Base-by-base conservation (phyloP, 768 basidiomycete genomes). In the Omphalotus guepiniiformis region DNA sequence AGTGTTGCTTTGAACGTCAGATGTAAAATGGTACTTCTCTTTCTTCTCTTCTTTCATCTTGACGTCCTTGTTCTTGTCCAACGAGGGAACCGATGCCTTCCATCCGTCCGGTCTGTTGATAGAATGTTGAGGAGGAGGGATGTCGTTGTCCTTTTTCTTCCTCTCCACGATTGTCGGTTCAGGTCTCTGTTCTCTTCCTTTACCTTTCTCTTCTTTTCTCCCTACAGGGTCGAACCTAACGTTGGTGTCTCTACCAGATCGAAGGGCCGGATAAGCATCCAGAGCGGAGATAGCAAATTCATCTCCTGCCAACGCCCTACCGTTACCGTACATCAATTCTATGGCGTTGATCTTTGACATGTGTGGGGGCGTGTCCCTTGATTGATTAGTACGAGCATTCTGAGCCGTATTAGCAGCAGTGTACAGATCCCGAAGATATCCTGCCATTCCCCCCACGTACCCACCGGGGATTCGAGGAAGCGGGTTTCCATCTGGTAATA, bases 81-180 rank as follows among this genome's bases (percentile, higher is more conserved):
- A n/a, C n/a, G n/a, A 19, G 7, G 49, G 49, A 15, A 26, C 6
- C 4, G 35, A 50, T 5, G 30, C 42, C 16, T 50, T 50, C 49
- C 49, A 50, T 21, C 49, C 49, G 8, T 50, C 26, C 4, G 42
- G 23, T 1, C n/a, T 8, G 16, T 50, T 50, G 34, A 50, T 50
- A 18, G 49, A 42, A 38, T 50, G 35, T 2, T 8, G 15, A 4
- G 42, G 49, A 3, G 42, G 41, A 1, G 42, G 18, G 32, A 49
- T 16, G n/a, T 26, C 29, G n/a, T n/a, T 42, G n/a, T n/a, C n/a
- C n/a, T n/a, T n/a, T n/a, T n/a, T n/a, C n/a, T n/a, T n/a, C n/a
- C n/a, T n/a, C n/a, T n/a, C n/a, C n/a, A n/a, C n/a, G n/a, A n/a
- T n/a, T n/a, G n/a, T n/a, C n/a, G n/a, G n/a, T n/a, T n/a, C n/a